Percentiles rank a stretch among this genome's conserved stretches.
Conservation (phyloP, 2,329 filamentous ascomycete species). For the Fusarium decemcellulare region DNA sequence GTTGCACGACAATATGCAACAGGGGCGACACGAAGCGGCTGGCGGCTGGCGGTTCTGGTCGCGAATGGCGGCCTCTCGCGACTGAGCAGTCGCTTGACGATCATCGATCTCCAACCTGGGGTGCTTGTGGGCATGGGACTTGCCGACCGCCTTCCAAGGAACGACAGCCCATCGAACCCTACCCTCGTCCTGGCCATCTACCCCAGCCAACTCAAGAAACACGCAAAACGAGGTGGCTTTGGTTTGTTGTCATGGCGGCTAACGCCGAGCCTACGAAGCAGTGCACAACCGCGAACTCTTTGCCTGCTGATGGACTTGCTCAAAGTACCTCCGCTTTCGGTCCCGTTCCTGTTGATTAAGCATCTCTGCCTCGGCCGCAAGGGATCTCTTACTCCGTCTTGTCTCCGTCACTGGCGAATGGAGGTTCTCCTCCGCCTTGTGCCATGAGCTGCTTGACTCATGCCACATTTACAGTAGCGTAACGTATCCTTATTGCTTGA, state of each 20-base stretch:
- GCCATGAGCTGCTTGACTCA: constrained; percentile 29
- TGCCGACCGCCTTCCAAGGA: constrained; percentile 16
- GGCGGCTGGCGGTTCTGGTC: constrained; percentile 13
- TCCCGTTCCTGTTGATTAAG: constrained; percentile 11
- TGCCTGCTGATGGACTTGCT: too few relatives aligned
- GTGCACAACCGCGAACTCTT: not conserved
- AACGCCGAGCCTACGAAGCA: not conserved
- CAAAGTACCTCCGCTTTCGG: constrained; percentile 6
- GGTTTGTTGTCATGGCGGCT: not conserved
- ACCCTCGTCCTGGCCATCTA: constrained; percentile 6
- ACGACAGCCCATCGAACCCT: constrained; percentile 4
- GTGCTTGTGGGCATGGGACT: not conserved
- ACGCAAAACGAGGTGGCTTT: not conserved
- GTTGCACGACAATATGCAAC: constrained; percentile 5
- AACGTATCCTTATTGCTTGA: not conserved
- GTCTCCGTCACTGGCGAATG: constrained; percentile 12
- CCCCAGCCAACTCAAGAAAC: not conserved
- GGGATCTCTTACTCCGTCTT: constrained; percentile 14
- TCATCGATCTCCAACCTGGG: constrained; percentile 17
- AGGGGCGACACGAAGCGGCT: constrained; percentile 10
- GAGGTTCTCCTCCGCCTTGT: constrained; percentile 11
- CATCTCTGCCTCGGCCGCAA: constrained; percentile 16
- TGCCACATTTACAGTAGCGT: constrained; percentile 20
- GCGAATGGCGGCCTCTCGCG: constrained; percentile 17
- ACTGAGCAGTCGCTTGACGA: constrained; percentile 22